A percentile compares a stretch with the other conserved stretches of the same genome.
Conservation (phyloP, 805 yeast genomes). For the Suhomyces sp. region DNA sequence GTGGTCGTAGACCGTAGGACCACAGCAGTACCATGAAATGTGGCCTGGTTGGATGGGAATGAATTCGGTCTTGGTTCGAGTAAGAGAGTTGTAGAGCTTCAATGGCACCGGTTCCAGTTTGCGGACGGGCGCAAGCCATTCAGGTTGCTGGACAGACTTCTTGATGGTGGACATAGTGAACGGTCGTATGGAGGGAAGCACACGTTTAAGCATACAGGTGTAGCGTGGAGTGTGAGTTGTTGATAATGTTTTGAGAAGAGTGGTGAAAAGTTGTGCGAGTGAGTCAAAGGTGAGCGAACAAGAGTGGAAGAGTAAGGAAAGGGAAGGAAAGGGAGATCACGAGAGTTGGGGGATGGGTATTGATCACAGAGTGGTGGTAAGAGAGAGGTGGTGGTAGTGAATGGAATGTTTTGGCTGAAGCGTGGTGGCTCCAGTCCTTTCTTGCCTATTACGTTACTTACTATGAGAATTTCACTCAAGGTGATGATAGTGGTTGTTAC, state of each 20-base stretch:
- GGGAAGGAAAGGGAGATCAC: too few relatives aligned
- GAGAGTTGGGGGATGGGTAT: too few relatives aligned
- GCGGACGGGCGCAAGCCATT: conserved; percentile 34
- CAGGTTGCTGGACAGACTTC: conserved; percentile 37
- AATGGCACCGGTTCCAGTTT: conserved; percentile 36
- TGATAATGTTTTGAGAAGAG: background rate
- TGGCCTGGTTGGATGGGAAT: conserved; percentile 62
- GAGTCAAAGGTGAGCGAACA: background rate
- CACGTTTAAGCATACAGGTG: conserved; percentile 5
- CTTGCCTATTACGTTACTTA: too few relatives aligned
- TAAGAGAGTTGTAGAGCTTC: conserved; percentile 77
- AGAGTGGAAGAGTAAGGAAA: too few relatives aligned
- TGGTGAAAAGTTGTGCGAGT: background rate
- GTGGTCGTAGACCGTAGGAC: conserved; percentile 96
- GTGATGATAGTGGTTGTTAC: too few relatives aligned
- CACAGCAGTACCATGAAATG: conserved; percentile 96
- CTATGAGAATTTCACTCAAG: too few relatives aligned
- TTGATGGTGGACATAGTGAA: conserved; percentile 19
- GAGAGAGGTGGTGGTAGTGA: too few relatives aligned
- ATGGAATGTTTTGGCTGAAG: too few relatives aligned
- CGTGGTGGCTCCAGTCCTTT: too few relatives aligned
- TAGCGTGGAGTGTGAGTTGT: background rate
- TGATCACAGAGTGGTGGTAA: too few relatives aligned
- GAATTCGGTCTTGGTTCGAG: conserved; percentile 76
- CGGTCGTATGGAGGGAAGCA: background rate